These are phyloP conservation scores for Elsinoe australis DNA, from an alignment of 2,329 filamentous ascomycete genomes.

Conservation along the genomic window DNA sequence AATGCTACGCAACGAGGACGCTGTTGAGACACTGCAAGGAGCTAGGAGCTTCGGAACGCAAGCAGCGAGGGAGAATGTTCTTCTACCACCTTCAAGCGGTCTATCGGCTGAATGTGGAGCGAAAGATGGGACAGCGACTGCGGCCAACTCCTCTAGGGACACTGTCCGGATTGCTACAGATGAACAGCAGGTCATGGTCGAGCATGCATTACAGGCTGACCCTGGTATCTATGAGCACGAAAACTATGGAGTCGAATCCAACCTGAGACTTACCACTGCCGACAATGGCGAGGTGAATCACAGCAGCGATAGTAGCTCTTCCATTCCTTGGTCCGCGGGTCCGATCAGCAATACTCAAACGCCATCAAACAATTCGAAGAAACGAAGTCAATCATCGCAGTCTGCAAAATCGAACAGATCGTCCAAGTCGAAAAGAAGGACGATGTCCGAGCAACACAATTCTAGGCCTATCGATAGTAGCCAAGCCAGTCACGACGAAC, in stretches of 20 bases:
- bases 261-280: neutral
- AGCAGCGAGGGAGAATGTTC: slow-evolving; percentile 8
- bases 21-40: neutral
- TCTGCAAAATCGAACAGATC: slow-evolving; percentile 2
- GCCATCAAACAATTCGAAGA: slow-evolving; percentile 6
- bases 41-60: slow-evolving; percentile 10
- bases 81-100: slow-evolving; percentile 9
- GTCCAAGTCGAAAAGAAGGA: neutral
- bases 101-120: neutral
- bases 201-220: neutral
- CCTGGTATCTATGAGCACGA: neutral
- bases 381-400: neutral
- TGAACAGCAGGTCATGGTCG: slow-evolving; percentile 6
- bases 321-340: slow-evolving; percentile 13
- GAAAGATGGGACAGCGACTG: neutral
- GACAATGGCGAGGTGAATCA: neutral
- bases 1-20: neutral
- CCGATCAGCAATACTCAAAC: slow-evolving; percentile 10
- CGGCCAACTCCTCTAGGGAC: neutral
- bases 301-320: slow-evolving; percentile 11
- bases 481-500: slow-evolving; percentile 10
- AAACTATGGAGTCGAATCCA: neutral
- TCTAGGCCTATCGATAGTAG: neutral
- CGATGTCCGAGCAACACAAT: neutral
- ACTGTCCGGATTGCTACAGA: neutral